These are phyloP conservation scores for Xylaria telfairii DNA, from an alignment of 495 filamentous ascomycete genomes.

Conservation along the genomic window DNA sequence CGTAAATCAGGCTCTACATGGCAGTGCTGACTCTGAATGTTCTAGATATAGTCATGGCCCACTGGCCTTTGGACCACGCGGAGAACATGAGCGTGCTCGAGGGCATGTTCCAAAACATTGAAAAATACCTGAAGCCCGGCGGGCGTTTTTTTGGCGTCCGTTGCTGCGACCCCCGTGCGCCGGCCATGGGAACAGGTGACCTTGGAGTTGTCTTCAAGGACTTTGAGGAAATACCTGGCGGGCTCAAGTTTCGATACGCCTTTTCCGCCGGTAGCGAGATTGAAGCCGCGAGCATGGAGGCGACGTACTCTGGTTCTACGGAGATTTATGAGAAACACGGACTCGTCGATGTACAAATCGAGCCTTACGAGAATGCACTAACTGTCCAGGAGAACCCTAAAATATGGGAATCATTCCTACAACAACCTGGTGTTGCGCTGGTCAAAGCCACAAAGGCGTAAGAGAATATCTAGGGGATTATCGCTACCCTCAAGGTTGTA, in stretches of 20 bases:
- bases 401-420: conserved; percentile 37
- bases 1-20: no score
- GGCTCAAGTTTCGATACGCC: conserved; percentile 25
- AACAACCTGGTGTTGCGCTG: conserved; percentile 32
- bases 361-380: conserved; percentile 29
- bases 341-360: conserved; percentile 28
- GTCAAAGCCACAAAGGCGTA: conserved; percentile 28
- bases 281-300: conserved; percentile 24
- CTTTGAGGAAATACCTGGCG: conserved; percentile 32
- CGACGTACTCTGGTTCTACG: conserved; percentile 27
- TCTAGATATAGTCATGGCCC: conserved; percentile 40
- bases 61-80: conserved; percentile 39
- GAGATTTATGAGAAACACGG: conserved; percentile 33
- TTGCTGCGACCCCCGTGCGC: conserved; percentile 19
- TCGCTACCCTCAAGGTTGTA: background rate
- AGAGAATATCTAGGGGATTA: background rate
- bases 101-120: conserved; percentile 42
- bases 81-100: conserved; percentile 28
- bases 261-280: conserved; percentile 22
- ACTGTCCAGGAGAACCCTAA: conserved; percentile 32
- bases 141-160: conserved; percentile 36
- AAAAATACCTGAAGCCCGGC: conserved; percentile 35
- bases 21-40: no score
- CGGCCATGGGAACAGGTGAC: conserved; percentile 25
- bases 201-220: conserved; percentile 32